Conservation (phyloP, 179 eudicot species). For the Camellia oleifera region DNA sequence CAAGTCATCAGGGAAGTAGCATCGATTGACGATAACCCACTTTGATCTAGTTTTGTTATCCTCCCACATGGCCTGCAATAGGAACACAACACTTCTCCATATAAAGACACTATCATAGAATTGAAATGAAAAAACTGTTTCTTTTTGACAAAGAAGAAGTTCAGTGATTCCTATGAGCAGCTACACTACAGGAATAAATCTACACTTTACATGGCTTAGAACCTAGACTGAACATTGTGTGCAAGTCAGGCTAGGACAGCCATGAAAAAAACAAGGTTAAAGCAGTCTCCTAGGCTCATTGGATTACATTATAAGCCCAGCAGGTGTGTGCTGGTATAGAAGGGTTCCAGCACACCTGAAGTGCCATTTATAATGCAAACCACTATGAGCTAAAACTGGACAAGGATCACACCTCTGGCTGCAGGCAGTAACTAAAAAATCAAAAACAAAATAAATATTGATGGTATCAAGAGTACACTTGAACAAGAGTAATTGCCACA, state of each 20-base stretch:
- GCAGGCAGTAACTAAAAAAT: slow-evolving; percentile 1
- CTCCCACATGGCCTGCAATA: slow-evolving; percentile 94
- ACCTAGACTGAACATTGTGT: neutral
- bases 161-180: neutral
- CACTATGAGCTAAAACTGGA: neutral
- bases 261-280: slow-evolving; percentile 3
- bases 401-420: neutral
- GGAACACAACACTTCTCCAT: slow-evolving; percentile 1
- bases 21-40: slow-evolving; percentile 61
- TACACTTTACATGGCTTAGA: neutral
- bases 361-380: neutral
- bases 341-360: slow-evolving; percentile 10
- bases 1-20: slow-evolving; percentile 87
- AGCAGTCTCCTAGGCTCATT: neutral
- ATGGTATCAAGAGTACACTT: neutral
- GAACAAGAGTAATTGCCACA: neutral
- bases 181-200: slow-evolving; percentile 2
- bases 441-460: neutral
- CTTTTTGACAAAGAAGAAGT: neutral
- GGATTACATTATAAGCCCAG: neutral
- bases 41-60: slow-evolving; percentile 59
- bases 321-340: slow-evolving; percentile 2
- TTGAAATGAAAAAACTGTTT: neutral
- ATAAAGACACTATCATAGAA: neutral
- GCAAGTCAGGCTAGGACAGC: neutral